Percentiles rank a stretch among this genome's conserved stretches.
phyloP scores from a whole-genome alignment of 495 filamentous ascomycete genomes.

The Xylaria bambusicola region DNA sequence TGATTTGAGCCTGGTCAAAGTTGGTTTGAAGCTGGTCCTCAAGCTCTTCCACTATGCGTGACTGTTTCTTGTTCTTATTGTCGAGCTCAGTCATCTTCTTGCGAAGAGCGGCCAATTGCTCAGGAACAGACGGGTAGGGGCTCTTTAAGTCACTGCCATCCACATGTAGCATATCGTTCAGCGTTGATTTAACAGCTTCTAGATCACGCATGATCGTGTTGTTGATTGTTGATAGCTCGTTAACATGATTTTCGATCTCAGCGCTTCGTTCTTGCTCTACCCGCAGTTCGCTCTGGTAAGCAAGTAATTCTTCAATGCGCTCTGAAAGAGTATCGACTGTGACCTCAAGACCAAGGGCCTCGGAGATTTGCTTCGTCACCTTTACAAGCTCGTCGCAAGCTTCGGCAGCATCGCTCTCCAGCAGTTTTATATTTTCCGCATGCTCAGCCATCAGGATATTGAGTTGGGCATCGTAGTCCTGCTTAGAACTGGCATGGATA shows the following conservation, averaged over 20 bases:
- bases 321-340: constrained; percentile 57
- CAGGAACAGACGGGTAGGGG: constrained; percentile 60
- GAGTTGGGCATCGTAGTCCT: constrained; percentile 46
- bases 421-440: constrained; percentile 56
- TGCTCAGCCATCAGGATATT: constrained; percentile 55
- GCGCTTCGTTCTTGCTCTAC: constrained; percentile 58
- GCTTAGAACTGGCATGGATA: constrained; percentile 40
- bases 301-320: constrained; percentile 54
- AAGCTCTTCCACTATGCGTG: constrained; percentile 87
- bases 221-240: constrained; percentile 55
- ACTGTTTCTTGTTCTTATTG: constrained; percentile 75
- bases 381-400: constrained; percentile 69
- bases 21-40: constrained; percentile 95
- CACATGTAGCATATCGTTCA: constrained; percentile 46
- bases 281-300: constrained; percentile 48
- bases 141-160: constrained; percentile 47
- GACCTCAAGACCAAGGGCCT: constrained; percentile 54
- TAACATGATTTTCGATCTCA: constrained; percentile 49
- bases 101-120: constrained; percentile 71
- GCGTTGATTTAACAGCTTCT: constrained; percentile 48
- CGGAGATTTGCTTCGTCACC: constrained; percentile 58
- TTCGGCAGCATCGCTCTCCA: constrained; percentile 70
- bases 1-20: constrained; percentile 88
- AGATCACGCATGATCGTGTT: constrained; percentile 58
- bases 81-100: constrained; percentile 69